Evolutionary conservation across 768 basidiomycete species (phyloP).

Genomic region (Candolleomyces efflorescens): DNA sequence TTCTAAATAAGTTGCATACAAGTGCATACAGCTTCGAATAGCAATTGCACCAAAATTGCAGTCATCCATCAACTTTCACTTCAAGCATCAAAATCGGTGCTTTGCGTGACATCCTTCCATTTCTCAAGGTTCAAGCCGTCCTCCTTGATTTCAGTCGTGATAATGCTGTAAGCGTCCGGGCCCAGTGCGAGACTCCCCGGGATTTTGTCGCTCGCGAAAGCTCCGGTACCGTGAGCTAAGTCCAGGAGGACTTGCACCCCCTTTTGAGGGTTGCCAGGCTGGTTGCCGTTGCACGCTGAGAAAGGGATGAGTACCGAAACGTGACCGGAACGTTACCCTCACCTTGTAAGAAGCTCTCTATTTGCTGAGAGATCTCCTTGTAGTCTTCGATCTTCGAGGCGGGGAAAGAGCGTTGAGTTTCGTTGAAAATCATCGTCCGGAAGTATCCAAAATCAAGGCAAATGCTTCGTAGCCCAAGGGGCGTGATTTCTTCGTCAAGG

Average conservation of each 20-base stretch:
- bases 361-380: slow-evolving; percentile 16
- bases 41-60: too few relatives aligned
- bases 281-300: slow-evolving; percentile 29
- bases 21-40: too few relatives aligned
- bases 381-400: slow-evolving; percentile 30
- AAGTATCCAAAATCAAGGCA: slow-evolving; percentile 38
- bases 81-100: too few relatives aligned
- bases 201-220: too few relatives aligned
- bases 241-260: slow-evolving; percentile 31
- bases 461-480: slow-evolving; percentile 32
- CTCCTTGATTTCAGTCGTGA: too few relatives aligned
- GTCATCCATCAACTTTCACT: too few relatives aligned
- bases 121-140: too few relatives aligned
- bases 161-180: too few relatives aligned
- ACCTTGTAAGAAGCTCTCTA: slow-evolving; percentile 14
- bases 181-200: too few relatives aligned
- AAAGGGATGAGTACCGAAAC: not conserved
- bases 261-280: slow-evolving; percentile 34
- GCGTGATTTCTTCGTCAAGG: slow-evolving; percentile 31
- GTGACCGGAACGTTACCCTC: too few relatives aligned
- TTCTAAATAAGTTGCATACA: too few relatives aligned
- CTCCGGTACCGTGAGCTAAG: slow-evolving; percentile 18
- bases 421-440: slow-evolving; percentile 28
- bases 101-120: too few relatives aligned
- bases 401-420: slow-evolving; percentile 23